phyloP scores from a whole-genome alignment of 2,329 filamentous ascomycete genomes.

The Ophiobolus disseminans region DNA sequence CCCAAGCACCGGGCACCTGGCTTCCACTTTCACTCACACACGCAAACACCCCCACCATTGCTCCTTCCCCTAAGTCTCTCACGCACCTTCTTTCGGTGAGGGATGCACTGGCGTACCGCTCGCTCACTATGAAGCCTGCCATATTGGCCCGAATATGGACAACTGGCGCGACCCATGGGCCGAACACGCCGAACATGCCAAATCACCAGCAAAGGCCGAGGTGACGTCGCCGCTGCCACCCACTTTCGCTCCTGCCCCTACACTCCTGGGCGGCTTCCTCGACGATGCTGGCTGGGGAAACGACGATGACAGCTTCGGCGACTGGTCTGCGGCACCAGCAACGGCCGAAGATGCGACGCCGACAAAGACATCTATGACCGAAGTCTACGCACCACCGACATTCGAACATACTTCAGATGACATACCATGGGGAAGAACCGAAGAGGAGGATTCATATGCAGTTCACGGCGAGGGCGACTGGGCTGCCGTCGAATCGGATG shows the following conservation, averaged over 20 bases:
- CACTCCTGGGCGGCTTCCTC: constrained; percentile 39
- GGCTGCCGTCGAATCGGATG: constrained; percentile 15
- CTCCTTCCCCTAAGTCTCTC: neutral
- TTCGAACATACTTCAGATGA: neutral
- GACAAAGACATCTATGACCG: constrained; percentile 5
- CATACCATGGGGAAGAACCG: constrained; percentile 11
- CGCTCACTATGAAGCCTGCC: constrained; percentile 47
- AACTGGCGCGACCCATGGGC: constrained; percentile 53
- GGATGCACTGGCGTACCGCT: constrained; percentile 40
- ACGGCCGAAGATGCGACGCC: constrained; percentile 4
- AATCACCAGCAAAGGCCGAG: constrained; percentile 31
- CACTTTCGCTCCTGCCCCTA: constrained; percentile 21
- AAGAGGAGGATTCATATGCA: neutral
- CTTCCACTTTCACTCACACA: neutral
- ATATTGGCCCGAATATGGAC: constrained; percentile 45
- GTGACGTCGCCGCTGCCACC: constrained; percentile 28
- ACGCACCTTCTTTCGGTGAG: constrained; percentile 2
- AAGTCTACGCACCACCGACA: constrained; percentile 1
- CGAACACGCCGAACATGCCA: constrained; percentile 37
- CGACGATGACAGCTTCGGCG: constrained; percentile 39
- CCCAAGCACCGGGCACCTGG: constrained; percentile 16
- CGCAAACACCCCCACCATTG: neutral
- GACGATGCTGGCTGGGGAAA: constrained; percentile 48
- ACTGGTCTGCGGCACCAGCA: constrained; percentile 31
- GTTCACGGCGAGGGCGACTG: constrained; percentile 15